Evolutionary conservation across 1,284 basidiomycete species (phyloP).

Genomic region (Acaromyces ingoldii): DNA sequence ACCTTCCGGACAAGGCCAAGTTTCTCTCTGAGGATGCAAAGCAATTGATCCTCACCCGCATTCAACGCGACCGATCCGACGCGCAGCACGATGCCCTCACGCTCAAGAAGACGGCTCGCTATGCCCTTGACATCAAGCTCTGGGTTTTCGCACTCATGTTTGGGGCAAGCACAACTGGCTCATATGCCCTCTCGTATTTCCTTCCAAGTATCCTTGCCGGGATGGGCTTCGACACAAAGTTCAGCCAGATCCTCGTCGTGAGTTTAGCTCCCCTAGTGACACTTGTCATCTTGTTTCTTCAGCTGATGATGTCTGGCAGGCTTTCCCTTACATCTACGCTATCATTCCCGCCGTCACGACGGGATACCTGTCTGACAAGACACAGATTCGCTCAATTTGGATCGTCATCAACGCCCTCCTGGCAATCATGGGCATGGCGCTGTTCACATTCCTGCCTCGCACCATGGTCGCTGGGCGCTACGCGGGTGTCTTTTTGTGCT

Average conservation of each 20-base stretch:
- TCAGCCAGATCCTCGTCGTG: slow-evolving; percentile 51
- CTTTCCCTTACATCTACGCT: slow-evolving; percentile 16
- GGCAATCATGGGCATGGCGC: slow-evolving; percentile 50
- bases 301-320: no score
- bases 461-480: slow-evolving; percentile 47
- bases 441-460: slow-evolving; percentile 45
- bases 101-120: slow-evolving; percentile 43
- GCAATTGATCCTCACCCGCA: slow-evolving; percentile 51
- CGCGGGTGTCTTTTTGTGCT: slow-evolving; percentile 53
- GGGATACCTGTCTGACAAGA: slow-evolving; percentile 52
- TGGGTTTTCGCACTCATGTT: slow-evolving; percentile 55
- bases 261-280: no score
- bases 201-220: slow-evolving; percentile 53
- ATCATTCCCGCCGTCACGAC: slow-evolving; percentile 48
- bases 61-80: slow-evolving; percentile 55
- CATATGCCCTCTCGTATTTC: slow-evolving; percentile 49
- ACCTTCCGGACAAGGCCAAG: slow-evolving; percentile 56
- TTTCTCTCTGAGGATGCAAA: slow-evolving; percentile 54
- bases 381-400: slow-evolving; percentile 47
- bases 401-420: slow-evolving; percentile 49
- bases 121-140: slow-evolving; percentile 53
- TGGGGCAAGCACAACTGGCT: slow-evolving; percentile 34
- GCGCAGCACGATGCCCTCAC: slow-evolving; percentile 52
- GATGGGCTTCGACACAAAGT: slow-evolving; percentile 50
- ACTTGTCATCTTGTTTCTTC: no score